Evolutionary conservation across 148 eudicot species (phyloP), one percentile per base, ranked within the genome.

Genomic region (Mesembryanthemum crystallinum): DNA sequence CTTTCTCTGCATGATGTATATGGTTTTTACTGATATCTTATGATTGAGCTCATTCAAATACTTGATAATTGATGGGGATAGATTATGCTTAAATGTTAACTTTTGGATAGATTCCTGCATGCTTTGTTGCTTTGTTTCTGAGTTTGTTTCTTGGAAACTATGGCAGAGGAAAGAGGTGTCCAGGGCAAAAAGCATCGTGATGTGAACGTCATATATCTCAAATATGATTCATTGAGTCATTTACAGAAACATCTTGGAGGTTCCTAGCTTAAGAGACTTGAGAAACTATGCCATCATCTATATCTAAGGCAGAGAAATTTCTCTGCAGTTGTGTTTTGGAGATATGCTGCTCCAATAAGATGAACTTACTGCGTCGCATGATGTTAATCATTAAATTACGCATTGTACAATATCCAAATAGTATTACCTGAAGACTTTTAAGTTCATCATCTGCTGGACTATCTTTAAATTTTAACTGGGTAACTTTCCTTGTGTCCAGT

Each of bases 291-390:
- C 54, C 21, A 67, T 24, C 54, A 42, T 43, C 71, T 35, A 14
- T 43, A 24, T 11, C 32, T 18, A 7, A 14, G 47, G 27, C 43
- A 43, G 29, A 29, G 64, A 64, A 7, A 51, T 20, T 24, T 39
- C 14, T 32, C 21, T 49, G 64, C 23, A 8, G 27, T 64, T 33
- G 25, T 51, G n/a, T 32, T 65, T 8, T 5, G 21, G 8, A 64
- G 62, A 35, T 42, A 54, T 54, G 52, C 29, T 18, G 59, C 69
- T 60, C 76, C 45, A 45, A 52, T 25, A 35, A 37, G n/a, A 49
- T 57, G 28, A 76, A 25, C 52, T 55, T 23, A 55, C 3, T 67
- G 64, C 28, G 33, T 42, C 54, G 23, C 55, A 43, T 76, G 14
- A 39, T 55, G 54, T 39, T 42, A 8, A 32, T 39, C n/a, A 27